phyloP scores from a whole-genome alignment of 176 grass and related monocot species.

The Avena atlantica region DNA sequence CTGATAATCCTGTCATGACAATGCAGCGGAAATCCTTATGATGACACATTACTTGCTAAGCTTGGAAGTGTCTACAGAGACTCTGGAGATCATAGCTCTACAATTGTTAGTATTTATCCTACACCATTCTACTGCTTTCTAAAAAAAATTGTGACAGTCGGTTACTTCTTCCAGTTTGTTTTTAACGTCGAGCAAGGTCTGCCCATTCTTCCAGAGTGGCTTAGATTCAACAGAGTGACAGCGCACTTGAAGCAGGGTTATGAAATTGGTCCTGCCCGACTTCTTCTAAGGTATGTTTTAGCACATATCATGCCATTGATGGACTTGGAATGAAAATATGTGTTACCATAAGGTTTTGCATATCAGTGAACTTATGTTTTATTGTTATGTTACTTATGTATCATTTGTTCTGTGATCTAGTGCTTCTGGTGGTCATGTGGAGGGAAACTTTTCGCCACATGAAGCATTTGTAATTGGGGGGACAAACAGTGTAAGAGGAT shows the following conservation, averaged over 20 bases:
- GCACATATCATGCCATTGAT: slow-evolving; percentile 10
- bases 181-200: slow-evolving; percentile 91
- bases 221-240: slow-evolving; percentile 90
- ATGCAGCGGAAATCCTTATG: slow-evolving; percentile 85
- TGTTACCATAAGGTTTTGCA: slow-evolving; percentile 9
- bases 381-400: slow-evolving; percentile 22
- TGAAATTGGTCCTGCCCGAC: slow-evolving; percentile 75
- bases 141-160: background rate
- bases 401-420: slow-evolving; percentile 57
- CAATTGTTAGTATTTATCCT: slow-evolving; percentile 65
- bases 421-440: slow-evolving; percentile 82
- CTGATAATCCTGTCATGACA: slow-evolving; percentile 32
- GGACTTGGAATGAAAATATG: slow-evolving; percentile 14
- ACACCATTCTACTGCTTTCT: background rate
- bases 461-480: slow-evolving; percentile 97
- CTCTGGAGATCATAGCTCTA: slow-evolving; percentile 81
- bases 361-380: slow-evolving; percentile 17
- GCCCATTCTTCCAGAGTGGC: slow-evolving; percentile 79
- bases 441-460: slow-evolving; percentile 90
- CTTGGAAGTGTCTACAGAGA: slow-evolving; percentile 93
- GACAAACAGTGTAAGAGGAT: slow-evolving; percentile 96
- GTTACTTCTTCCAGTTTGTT: slow-evolving; percentile 67
- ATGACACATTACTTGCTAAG: slow-evolving; percentile 83
- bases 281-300: slow-evolving; percentile 77
- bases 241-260: slow-evolving; percentile 69